Base-by-base conservation (phyloP, 148 eudicot species). In the Rhododendron vialii region DNA sequence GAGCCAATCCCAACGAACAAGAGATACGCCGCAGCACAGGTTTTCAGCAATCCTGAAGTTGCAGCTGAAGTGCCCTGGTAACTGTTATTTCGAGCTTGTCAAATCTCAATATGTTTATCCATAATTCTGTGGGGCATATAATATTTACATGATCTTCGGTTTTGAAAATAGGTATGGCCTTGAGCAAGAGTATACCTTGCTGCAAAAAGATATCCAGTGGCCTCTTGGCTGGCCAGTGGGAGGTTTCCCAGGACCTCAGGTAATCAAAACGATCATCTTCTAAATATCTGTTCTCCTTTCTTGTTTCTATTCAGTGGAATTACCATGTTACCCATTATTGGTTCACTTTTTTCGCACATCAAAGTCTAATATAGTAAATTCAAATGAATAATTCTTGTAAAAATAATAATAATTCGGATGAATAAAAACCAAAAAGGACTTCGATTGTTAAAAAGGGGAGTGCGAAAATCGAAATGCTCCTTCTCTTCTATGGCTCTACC, bases 1-100 rank as follows among this genome's bases (percentile, higher is more conserved):
- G 92, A 89, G 76, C 91, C 93, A 10, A 90, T 92, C 74, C 92
- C 92, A n/a, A 92, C 93, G 5, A 92, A 92, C 88, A 92, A 92
- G 86, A 86, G 93, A 86, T 22, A 38, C 51, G 41, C n/a, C 47
- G 93, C 93, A 2, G 93, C 90, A 38, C 84, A 90, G 85, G 80
- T 90, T 48, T 92, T 92, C 88, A 88, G 88, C 89, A 86, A 90
- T 61, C 90, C 93, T 4, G 86, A 88, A 30, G 93, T 92, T 83
- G 89, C 36, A 3, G 85, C 88, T 50, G 92, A 92, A 85, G 93
- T 71, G 4, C 87, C 93, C 35, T 92, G 93, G 93, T 92, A 87
- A 69, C 7, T 61, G 3, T 26, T 71, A 84, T 57, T 82, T 57
- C 13, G 43, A 30, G n/a, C 45, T 73, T 81, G 22, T 81, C 26